Percentiles rank a stretch among this genome's conserved stretches.
These are phyloP conservation scores for Apophysomyces trapeziformis DNA, from an alignment of 371 early-diverging fungal genomes.

Conservation along the genomic window DNA sequence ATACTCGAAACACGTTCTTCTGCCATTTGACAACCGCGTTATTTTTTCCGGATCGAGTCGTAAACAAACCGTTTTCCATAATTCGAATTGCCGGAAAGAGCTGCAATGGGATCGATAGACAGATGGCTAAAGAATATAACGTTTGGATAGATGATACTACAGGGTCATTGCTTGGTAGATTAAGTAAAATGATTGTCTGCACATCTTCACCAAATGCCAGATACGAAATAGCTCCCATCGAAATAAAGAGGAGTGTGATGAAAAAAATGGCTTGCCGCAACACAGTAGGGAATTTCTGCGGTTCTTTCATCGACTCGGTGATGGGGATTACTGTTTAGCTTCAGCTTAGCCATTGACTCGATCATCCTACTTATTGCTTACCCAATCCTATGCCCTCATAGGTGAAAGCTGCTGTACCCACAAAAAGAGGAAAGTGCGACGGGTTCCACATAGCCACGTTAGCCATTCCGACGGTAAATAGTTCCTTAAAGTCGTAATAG, in stretches of 20 bases:
- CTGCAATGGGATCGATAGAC: conserved; percentile 82
- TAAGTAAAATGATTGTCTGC: conserved; percentile 79
- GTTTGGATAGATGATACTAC: conserved; percentile 71
- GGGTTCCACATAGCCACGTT: conserved; percentile 70
- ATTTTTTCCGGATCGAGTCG: conserved; percentile 68
- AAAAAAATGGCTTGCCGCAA: conserved; percentile 67
- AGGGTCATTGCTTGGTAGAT: conserved; percentile 71
- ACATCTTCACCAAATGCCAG: conserved; percentile 80
- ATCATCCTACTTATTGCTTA: conserved; percentile 22
- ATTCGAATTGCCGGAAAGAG: conserved; percentile 88
- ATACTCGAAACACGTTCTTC: conserved; percentile 81
- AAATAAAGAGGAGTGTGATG: conserved; percentile 74
- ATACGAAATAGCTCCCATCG: conserved; percentile 80
- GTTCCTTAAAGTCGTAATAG: conserved; percentile 66
- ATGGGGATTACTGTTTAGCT: conserved; percentile 60
- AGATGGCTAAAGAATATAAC: conserved; percentile 86
- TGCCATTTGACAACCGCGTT: conserved; percentile 82
- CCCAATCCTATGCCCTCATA: conserved; percentile 91
- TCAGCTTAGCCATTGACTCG: neutral
- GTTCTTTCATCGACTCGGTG: conserved; percentile 80
- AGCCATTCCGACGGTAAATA: conserved; percentile 61
- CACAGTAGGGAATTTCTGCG: conserved; percentile 75
- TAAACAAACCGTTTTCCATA: conserved; percentile 75
- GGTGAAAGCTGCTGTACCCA: conserved; percentile 91
- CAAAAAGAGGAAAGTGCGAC: conserved; percentile 74